Base-by-base conservation (phyloP, 2,329 filamentous ascomycete species). In the Fusarium mangiferae region DNA sequence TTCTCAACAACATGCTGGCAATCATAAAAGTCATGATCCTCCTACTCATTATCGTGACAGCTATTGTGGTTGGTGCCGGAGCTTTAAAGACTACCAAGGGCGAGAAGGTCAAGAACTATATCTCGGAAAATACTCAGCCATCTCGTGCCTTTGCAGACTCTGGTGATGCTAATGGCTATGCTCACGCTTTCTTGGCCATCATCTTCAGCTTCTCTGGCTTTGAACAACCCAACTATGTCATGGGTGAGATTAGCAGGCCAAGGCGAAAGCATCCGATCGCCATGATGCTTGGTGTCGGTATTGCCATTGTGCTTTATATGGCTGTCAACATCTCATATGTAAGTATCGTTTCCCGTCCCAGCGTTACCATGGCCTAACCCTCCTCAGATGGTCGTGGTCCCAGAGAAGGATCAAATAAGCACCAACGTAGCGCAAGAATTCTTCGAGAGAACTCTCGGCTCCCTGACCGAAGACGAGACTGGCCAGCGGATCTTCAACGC, bases 1-100 rank as follows among this genome's bases (percentile, higher is more conserved):
- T 81, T 28, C 74, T 89, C 30, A 88, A 87, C 75, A 89, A 89
- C 68, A 30, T 83, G n/a, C 80, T 89, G 38, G 87, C 87, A 7
- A 77, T 84, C 7, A 73, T 87, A 66, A 90, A 90, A 71, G 77
- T 88, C 7, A 73, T 80, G 51, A 83, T 88, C 4, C 81, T 90
- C 5, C 62, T 88, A 4, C 78, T 84, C 15, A 86, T 89, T 58
- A 76, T 83, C 22, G 63, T 79, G 13, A 75, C 79, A 12, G 80
- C 82, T 22, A 79, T 82, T 24, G 73, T 80, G 17, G 82, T 83
- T 6, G 79, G 72, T 3, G 79, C 75, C 1, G 76, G 78, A 12
- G 80, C 77, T 7, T 56, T 81, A 11, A 70, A 70, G 38, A 45
- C 41, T 26, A n/a, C 35, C 7, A 24, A 58, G 7, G 66, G 66